Conservation (phyloP, 2,329 filamentous ascomycete species). For the Hypoxylon sp. region DNA sequence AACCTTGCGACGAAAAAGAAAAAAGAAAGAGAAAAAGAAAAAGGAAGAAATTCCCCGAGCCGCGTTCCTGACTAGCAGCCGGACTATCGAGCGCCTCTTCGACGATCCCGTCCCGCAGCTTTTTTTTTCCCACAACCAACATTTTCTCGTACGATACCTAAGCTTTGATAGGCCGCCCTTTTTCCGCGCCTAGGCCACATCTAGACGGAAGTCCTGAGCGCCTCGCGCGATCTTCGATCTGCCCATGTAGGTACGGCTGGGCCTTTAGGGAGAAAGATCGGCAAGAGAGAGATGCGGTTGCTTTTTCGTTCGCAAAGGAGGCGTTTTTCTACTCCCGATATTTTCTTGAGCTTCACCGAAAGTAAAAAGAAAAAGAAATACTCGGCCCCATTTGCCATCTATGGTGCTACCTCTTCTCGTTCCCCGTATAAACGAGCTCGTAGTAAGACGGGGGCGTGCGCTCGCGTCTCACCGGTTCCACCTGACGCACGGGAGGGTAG, state of each 20-base stretch:
- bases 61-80: constrained; percentile 32
- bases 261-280: constrained; percentile 15
- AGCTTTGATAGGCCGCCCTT: not conserved
- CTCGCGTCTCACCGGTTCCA: constrained; percentile 1
- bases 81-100: constrained; percentile 30
- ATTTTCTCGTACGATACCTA: constrained; percentile 3
- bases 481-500: not conserved
- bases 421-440: constrained; percentile 6
- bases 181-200: constrained; percentile 10
- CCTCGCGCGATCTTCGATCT: constrained; percentile 25
- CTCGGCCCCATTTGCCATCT: no score
- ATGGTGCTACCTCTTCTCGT: constrained; percentile 12
- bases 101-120: constrained; percentile 11
- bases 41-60: constrained; percentile 6
- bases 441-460: constrained; percentile 15
- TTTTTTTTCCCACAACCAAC: constrained; percentile 16
- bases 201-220: constrained; percentile 4
- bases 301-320: not conserved
- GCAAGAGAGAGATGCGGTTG: constrained; percentile 6
- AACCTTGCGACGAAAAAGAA: not conserved
- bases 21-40: constrained; percentile 1
- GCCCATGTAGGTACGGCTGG: no score
- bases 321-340: constrained; percentile 10
- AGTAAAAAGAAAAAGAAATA: no score
- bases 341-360: constrained; percentile 1